These are phyloP conservation scores for Solanum sejunctum DNA, from an alignment of 257 asterid species.

Conservation along the genomic window DNA sequence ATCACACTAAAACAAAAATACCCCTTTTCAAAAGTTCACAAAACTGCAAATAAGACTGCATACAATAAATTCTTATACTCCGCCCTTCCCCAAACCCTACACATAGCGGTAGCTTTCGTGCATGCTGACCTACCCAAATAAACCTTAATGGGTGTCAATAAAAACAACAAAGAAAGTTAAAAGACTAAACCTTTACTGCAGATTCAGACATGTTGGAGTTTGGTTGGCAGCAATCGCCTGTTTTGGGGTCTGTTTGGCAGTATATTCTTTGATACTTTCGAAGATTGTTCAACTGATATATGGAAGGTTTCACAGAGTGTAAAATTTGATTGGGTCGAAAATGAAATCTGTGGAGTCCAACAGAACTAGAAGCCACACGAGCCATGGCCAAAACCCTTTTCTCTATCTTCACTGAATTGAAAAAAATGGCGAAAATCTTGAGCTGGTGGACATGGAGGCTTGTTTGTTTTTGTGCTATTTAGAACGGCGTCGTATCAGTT, in stretches of 20 bases:
- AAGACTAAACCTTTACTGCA: not conserved
- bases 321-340: slow-evolving; percentile 13
- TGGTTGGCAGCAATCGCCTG: slow-evolving; percentile 22
- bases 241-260: slow-evolving; percentile 29
- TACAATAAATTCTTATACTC: too few species aligned
- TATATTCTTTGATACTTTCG: slow-evolving; percentile 17
- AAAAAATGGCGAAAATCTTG: not conserved
- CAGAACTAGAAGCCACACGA: slow-evolving; percentile 41
- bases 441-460: not conserved
- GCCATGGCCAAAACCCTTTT: slow-evolving; percentile 41
- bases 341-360: slow-evolving; percentile 20
- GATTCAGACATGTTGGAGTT: slow-evolving; percentile 11
- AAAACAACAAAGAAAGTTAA: not conserved
- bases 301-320: slow-evolving; percentile 12
- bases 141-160: not conserved
- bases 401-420: not conserved
- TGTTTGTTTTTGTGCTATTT: not conserved
- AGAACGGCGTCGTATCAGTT: not conserved
- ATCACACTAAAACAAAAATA: not conserved
- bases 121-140: not conserved
- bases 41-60: not conserved
- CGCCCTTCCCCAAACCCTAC: too few species aligned
- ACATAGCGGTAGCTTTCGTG: too few species aligned
- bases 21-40: not conserved
- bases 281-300: slow-evolving; percentile 11